phyloP scores from a whole-genome alignment of 257 asterid species.

The Rhazya stricta region DNA sequence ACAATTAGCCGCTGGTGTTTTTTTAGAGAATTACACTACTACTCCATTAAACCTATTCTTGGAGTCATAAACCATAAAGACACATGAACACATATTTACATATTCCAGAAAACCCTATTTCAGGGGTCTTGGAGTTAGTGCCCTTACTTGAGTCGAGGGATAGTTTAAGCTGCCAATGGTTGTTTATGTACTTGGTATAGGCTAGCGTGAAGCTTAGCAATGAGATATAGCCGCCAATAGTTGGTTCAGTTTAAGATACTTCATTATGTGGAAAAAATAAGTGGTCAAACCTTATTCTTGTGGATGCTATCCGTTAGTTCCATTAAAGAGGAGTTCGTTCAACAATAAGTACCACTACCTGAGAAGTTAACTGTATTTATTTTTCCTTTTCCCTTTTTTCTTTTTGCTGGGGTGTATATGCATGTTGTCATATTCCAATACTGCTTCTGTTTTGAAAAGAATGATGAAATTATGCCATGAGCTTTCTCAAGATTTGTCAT shows the following conservation, averaged over 20 bases:
- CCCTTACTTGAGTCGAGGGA: background rate
- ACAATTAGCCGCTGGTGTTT: background rate
- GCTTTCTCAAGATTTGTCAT: background rate
- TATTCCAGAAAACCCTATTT: background rate
- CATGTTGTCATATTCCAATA: background rate
- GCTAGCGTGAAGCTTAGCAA: background rate
- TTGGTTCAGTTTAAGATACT: too few relatives aligned
- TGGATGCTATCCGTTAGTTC: background rate
- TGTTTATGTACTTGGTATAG: background rate
- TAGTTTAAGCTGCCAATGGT: background rate
- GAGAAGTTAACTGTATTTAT: too few relatives aligned
- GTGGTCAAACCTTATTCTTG: background rate
- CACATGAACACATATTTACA: background rate
- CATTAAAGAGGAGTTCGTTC: background rate
- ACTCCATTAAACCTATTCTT: background rate
- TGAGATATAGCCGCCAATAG: background rate
- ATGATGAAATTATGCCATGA: background rate
- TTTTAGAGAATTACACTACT: background rate
- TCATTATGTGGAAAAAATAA: background rate
- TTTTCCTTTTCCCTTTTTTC: too few relatives aligned
- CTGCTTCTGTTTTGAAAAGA: background rate
- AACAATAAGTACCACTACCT: background rate
- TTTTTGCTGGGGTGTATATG: background rate
- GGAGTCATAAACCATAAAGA: background rate
- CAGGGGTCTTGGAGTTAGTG: background rate